Evolutionary conservation across 306 rosid species (phyloP).

Genomic region (Hippophae tibetana): DNA sequence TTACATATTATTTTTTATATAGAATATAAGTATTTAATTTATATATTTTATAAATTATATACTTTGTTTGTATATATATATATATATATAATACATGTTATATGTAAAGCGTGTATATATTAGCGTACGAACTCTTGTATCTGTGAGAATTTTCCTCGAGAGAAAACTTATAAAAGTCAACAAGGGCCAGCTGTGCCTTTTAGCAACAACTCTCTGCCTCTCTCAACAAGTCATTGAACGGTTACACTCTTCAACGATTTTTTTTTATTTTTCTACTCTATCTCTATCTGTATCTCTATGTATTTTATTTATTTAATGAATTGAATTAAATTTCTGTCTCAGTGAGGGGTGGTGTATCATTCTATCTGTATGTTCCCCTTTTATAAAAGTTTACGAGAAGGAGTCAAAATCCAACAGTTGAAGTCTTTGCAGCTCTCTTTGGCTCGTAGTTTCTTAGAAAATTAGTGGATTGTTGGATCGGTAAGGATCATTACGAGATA

Average conservation of each 20-base stretch:
- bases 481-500: conserved; percentile 20
- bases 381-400: background rate
- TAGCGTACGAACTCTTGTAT: too few species aligned
- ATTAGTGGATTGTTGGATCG: conserved; percentile 33
- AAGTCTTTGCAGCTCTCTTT: conserved; percentile 20
- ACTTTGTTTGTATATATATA: too few species aligned
- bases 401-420: conserved; percentile 24
- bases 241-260: conserved; percentile 7
- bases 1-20: too few species aligned
- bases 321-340: background rate
- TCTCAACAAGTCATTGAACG: background rate
- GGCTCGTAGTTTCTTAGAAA: conserved; percentile 22
- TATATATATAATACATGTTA: too few species aligned
- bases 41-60: too few species aligned
- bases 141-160: too few species aligned
- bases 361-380: conserved; percentile 5
- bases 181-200: conserved; percentile 47
- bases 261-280: background rate
- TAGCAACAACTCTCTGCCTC: conserved; percentile 5
- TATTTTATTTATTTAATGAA: background rate
- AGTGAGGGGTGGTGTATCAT: background rate
- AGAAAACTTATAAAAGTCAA: conserved; percentile 42
- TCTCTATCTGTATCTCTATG: background rate
- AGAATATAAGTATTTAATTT: too few species aligned
- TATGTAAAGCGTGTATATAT: too few species aligned